Evolutionary conservation across 1,139 yeast species (phyloP).

Genomic region (Geotrichum candidum): DNA sequence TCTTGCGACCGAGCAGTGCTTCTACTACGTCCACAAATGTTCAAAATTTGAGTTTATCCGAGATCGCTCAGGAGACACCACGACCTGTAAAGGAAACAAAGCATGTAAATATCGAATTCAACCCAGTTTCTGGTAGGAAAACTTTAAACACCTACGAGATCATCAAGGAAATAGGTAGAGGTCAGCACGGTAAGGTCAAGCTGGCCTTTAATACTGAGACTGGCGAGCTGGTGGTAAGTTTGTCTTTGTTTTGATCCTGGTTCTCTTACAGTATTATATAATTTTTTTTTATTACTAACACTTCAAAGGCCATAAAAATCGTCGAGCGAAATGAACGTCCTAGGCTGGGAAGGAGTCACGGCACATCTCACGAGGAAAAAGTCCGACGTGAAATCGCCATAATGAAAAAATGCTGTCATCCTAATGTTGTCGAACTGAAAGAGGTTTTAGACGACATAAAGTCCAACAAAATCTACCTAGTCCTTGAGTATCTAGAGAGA

Average conservation of each 20-base stretch:
- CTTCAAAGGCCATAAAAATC: constrained; percentile 66
- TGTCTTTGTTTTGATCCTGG: constrained; percentile 1
- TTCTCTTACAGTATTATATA: not conserved
- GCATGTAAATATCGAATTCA: constrained; percentile 75
- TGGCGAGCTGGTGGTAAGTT: constrained; percentile 51
- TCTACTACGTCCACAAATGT: not conserved
- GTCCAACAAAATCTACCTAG: constrained; percentile 82
- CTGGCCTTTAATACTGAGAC: constrained; percentile 71
- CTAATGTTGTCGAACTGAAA: constrained; percentile 75
- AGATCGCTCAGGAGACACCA: not conserved
- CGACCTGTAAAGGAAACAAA: constrained; percentile 71
- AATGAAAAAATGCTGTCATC: constrained; percentile 88
- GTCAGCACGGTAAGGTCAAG: constrained; percentile 97
- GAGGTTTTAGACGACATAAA: constrained; percentile 88
- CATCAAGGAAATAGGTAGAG: constrained; percentile 79
- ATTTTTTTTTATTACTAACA: not conserved
- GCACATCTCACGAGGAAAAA: constrained; percentile 58
- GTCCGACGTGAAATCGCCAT: constrained; percentile 90
- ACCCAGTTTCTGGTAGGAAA: constrained; percentile 79
- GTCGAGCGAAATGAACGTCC: constrained; percentile 73
- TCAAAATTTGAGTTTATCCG: not conserved
- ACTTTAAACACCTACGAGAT: constrained; percentile 88
- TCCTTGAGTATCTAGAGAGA: constrained; percentile 82
- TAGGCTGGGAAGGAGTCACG: constrained; percentile 44
- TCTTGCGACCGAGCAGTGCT: constrained; percentile 2